Conservation (phyloP, 2,329 filamentous ascomycete species). For the Paraphoma sp. region DNA sequence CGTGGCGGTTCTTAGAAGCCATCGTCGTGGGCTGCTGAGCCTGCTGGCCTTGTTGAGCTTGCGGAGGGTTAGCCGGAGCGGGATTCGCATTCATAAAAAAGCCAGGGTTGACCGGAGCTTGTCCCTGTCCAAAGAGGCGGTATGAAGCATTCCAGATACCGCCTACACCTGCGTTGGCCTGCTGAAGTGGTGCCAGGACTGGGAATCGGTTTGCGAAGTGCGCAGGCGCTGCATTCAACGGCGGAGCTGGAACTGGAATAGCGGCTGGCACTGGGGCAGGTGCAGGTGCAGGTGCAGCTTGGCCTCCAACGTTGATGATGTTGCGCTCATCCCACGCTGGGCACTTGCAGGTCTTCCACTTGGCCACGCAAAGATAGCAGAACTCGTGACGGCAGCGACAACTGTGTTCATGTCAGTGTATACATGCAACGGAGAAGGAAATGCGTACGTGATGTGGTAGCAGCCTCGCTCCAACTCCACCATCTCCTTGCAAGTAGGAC, state of each 20-base stretch:
- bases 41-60: too few relatives aligned
- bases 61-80: too few relatives aligned
- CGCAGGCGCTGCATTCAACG: neutral
- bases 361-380: slow-evolving; percentile 69
- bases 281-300: neutral
- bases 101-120: too few relatives aligned
- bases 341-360: slow-evolving; percentile 24
- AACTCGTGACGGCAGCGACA: slow-evolving; percentile 68
- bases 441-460: slow-evolving; percentile 21
- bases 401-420: slow-evolving; percentile 1
- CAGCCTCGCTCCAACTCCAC: slow-evolving; percentile 18
- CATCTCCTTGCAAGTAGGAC: slow-evolving; percentile 22
- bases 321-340: slow-evolving; percentile 7
- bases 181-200: too few relatives aligned
- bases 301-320: slow-evolving; percentile 1
- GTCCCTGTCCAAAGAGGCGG: too few relatives aligned
- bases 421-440: too few relatives aligned
- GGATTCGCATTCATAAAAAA: too few relatives aligned
- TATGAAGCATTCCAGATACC: too few relatives aligned
- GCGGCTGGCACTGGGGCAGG: neutral
- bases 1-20: too few relatives aligned
- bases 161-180: too few relatives aligned
- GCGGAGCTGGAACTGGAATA: neutral
- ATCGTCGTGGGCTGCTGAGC: too few relatives aligned
- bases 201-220: too few relatives aligned